phyloP scores from a whole-genome alignment of 257 asterid genomes.

The Echites panduratus region DNA sequence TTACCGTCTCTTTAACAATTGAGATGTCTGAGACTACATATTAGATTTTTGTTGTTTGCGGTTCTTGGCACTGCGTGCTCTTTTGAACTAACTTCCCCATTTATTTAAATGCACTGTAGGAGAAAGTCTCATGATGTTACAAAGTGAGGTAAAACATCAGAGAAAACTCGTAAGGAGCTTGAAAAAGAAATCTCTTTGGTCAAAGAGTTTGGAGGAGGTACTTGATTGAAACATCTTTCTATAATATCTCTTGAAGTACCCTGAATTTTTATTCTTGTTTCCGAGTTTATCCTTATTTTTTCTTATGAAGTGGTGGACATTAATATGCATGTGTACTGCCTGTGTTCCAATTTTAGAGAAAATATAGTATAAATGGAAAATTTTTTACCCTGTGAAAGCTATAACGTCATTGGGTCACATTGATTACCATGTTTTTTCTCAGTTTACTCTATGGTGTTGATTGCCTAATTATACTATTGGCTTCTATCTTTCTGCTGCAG shows the following conservation, averaged over 20 bases:
- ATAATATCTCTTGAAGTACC: background rate
- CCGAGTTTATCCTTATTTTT: background rate
- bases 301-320: background rate
- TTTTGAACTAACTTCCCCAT: constrained; percentile 4
- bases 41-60: background rate
- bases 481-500: constrained; percentile 30
- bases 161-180: constrained; percentile 75
- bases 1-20: background rate
- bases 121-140: constrained; percentile 72
- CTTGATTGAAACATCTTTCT: constrained; percentile 15
- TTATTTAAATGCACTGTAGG: constrained; percentile 40
- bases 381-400: background rate
- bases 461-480: constrained; percentile 1
- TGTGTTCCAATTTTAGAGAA: background rate
- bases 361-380: background rate
- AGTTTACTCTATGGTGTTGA: constrained; percentile 5
- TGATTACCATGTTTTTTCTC: background rate
- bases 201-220: constrained; percentile 96
- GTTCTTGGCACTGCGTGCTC: background rate
- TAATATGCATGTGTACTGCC: background rate
- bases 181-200: constrained; percentile 97
- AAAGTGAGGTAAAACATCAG: constrained; percentile 88
- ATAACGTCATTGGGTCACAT: background rate
- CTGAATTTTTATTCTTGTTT: background rate
- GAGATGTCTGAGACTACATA: background rate